phyloP scores from a whole-genome alignment of 73 alveolate species.

The Paramecium sonneborni region DNA sequence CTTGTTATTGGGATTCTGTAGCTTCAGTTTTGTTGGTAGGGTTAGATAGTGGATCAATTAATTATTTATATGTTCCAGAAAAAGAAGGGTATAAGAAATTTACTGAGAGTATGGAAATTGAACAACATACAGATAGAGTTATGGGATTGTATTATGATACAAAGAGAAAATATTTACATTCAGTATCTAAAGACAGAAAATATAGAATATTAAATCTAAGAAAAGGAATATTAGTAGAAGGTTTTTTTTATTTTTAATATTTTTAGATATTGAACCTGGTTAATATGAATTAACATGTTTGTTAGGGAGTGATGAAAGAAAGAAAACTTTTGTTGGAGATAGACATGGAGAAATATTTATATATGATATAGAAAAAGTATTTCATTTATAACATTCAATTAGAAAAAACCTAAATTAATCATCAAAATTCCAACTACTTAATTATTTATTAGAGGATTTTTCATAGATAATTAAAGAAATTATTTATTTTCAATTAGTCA shows the following conservation, averaged over 20 bases:
- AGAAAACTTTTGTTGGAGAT: slow-evolving; percentile 55
- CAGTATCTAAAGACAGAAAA: slow-evolving; percentile 16
- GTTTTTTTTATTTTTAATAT: neutral
- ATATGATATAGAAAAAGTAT: slow-evolving; percentile 4
- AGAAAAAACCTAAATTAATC: slow-evolving; percentile 57
- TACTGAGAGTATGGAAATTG: slow-evolving; percentile 57
- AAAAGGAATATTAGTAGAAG: slow-evolving; percentile 45
- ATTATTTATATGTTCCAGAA: slow-evolving; percentile 44
- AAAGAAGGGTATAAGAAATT: slow-evolving; percentile 49
- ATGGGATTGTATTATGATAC: slow-evolving; percentile 66
- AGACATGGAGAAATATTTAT: slow-evolving; percentile 62
- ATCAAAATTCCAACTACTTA: slow-evolving; percentile 66
- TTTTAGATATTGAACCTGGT: slow-evolving; percentile 66
- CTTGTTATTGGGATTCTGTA: slow-evolving; percentile 60
- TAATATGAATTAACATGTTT: slow-evolving; percentile 60
- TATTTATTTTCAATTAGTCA: slow-evolving; percentile 51
- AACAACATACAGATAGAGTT: slow-evolving; percentile 49
- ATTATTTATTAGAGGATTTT: slow-evolving; percentile 64
- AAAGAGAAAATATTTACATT: slow-evolving; percentile 23
- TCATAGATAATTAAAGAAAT: slow-evolving; percentile 34
- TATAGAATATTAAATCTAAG: slow-evolving; percentile 14
- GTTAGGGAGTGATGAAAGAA: slow-evolving; percentile 39
- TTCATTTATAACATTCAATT: neutral
- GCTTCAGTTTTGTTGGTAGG: slow-evolving; percentile 60
- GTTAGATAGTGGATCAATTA: slow-evolving; percentile 60